Conservation (phyloP, 164 flowering plant species). For the Tinospora cordifolia region DNA sequence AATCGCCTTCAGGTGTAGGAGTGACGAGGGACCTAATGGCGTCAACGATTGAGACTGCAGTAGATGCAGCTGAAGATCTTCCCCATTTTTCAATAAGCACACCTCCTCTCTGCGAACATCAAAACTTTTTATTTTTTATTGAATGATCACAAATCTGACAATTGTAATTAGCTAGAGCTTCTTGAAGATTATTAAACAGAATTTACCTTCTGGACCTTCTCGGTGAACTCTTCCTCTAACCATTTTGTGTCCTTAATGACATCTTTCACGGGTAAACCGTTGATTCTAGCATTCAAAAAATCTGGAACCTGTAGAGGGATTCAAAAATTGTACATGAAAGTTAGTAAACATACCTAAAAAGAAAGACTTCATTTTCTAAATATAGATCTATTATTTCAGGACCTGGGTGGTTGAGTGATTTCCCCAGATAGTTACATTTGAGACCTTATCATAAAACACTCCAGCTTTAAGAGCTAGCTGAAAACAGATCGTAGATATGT, state of each 20-base stretch:
- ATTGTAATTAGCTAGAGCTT: not conserved
- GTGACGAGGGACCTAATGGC: conserved; percentile 76
- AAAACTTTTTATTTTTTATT: not conserved
- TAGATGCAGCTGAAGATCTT: conserved; percentile 97
- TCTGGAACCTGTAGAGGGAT: conserved; percentile 72
- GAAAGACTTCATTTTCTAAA: not conserved
- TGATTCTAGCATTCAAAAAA: conserved; percentile 80
- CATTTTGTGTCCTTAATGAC: conserved; percentile 77
- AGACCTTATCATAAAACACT: conserved; percentile 89
- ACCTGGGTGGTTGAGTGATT: conserved; percentile 99
- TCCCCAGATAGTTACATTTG: conserved; percentile 96
- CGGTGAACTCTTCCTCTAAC: conserved; percentile 90
- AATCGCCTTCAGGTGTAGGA: conserved; percentile 94
- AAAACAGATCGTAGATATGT: conserved; percentile 14
- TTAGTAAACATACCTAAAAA: not conserved
- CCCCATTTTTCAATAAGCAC: conserved; percentile 93
- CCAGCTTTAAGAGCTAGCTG: conserved; percentile 98
- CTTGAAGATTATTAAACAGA: not conserved
- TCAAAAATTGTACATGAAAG: not conserved
- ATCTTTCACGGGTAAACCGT: conserved; percentile 74
- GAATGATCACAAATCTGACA: not conserved
- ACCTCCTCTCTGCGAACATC: conserved; percentile 78
- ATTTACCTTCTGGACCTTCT: conserved; percentile 73
- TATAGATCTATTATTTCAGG: conserved; percentile 5
- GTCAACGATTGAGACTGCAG: conserved; percentile 88